Base-by-base conservation (phyloP, 257 asterid species). In the Penstemon barbatus region DNA sequence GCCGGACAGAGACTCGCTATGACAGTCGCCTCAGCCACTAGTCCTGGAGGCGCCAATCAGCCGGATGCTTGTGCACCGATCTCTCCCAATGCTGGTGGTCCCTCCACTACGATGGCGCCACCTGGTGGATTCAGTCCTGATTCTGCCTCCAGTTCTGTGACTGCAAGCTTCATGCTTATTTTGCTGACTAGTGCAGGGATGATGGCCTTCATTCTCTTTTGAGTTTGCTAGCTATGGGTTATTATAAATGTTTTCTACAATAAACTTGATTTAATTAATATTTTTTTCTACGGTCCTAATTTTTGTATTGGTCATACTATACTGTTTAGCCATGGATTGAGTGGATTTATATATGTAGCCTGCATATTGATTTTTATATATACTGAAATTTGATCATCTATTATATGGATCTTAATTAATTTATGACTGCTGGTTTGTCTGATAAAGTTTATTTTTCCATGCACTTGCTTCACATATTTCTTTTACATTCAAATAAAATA, bases 1-100 rank as follows among this genome's bases (percentile, higher is more conserved):
- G 2, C 5, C 0, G 89, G 87, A 0, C 87, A 81, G 78, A 83
- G 72, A 52, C 82, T 86, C 0, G 69, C 79, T 39, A 60, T 83
- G 3, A 68, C 74, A 0, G 86, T 83, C 0, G 56, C 43, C 64
- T 72, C 77, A 0, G 63, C 72, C 38, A 57, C 78, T 9, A 25
- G 33, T 25, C 74, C 86, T 4, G 74, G 75, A 6, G 63, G 63
- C 0, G 60, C 82, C 61, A 71, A 45, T 46, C 72, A 65, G 37
- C 77, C 82, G 4, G 74, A 70, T 7, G 75, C 74, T 8, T 72
- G 79, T 70, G 70, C 77, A 4, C 82, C 79, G 0, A 65, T 77
- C 5, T 70, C 69, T 0, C 64, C 64, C 36, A 12, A 3, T 15
- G 65, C 55, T 7, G 65, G 49, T 1, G 73, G 48, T 8, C 75